Evolutionary conservation across 2,329 filamentous ascomycete species (phyloP), one percentile per base, ranked within the genome.

Genomic region (Chaetomiaceae sp.): DNA sequence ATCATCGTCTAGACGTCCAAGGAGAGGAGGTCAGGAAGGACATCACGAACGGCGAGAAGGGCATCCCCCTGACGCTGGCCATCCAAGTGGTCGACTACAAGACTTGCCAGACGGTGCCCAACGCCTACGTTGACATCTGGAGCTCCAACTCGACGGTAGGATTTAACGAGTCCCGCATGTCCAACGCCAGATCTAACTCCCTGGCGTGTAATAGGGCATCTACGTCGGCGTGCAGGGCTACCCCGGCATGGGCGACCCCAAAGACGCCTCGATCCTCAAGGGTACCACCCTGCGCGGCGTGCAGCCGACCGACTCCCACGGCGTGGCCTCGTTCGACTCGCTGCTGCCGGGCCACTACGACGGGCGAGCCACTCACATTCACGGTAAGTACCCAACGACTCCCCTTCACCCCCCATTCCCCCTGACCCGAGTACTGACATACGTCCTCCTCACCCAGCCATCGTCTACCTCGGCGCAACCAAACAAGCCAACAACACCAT

Each of bases 121-220:
- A 73, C 44, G 68, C 70, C 10, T 75, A 69, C 51, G 60, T 79
- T n/a, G 76, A 81, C 58, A 72, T 78, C 57, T 81, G 78, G 77
- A 70, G 65, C 57, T 66, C 62, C 58, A 73, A 73, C 55, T 54
- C 68, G n/a, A 72, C 70, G 5, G 72, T 62, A 45, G 37, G 59
- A 19, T 8, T 13, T 38, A 17, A 39, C 8, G 9, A 19, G 2
- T 16, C 14, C n/a, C 7, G 19, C 30, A n/a, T 13, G 4, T 13
- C 9, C 23, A 12, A 2, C 8, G 5, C 7, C 30, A 13, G 30
- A n/a, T n/a, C n/a, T 33, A 5, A 13, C 10, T 13, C 4, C 12
- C 34, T 14, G n/a, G 3, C 2, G 12, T 41, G 25, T 6, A 6
- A 27, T 27, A 58, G 56, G 60, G 63, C 20, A 61, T 64, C 25